phyloP scores from a whole-genome alignment of 2,329 filamentous ascomycete species.

The Chrysosporium keratinophilum region DNA sequence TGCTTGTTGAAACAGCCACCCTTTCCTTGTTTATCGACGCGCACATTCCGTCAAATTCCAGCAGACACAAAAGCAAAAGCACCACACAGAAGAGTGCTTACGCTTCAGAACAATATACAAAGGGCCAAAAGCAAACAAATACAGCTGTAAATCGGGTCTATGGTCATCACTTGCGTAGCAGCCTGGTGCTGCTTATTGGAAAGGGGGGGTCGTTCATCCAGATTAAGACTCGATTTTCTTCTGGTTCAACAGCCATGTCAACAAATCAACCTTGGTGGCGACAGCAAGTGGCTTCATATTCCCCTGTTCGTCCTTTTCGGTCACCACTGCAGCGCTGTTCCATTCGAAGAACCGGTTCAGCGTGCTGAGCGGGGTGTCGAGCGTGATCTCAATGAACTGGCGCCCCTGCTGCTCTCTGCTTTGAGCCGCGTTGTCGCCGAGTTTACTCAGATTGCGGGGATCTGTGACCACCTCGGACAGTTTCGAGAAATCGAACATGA shows the following conservation, averaged over 20 bases:
- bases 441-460: constrained; percentile 49
- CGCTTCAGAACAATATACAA: not conserved
- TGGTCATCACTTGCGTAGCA: not conserved
- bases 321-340: constrained; percentile 94
- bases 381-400: constrained; percentile 87
- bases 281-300: constrained; percentile 72
- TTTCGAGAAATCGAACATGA: constrained; percentile 94
- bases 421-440: constrained; percentile 8
- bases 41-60: not conserved
- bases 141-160: not conserved
- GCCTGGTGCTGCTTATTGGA: not conserved
- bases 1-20: not conserved
- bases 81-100: not conserved
- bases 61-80: no score
- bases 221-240: constrained; percentile 24
- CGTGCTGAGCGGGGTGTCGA: constrained; percentile 71
- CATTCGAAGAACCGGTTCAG: constrained; percentile 94
- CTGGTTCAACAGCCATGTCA: constrained; percentile 80
- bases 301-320: constrained; percentile 55
- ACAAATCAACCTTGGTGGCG: constrained; percentile 89
- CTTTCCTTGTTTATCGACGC: not conserved
- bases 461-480: constrained; percentile 88
- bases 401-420: constrained; percentile 31
- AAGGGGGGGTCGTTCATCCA: not conserved
- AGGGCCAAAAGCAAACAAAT: not conserved